Evolutionary conservation across 2,329 filamentous ascomycete species (phyloP).

Genomic region (Cladosporium phlei): DNA sequence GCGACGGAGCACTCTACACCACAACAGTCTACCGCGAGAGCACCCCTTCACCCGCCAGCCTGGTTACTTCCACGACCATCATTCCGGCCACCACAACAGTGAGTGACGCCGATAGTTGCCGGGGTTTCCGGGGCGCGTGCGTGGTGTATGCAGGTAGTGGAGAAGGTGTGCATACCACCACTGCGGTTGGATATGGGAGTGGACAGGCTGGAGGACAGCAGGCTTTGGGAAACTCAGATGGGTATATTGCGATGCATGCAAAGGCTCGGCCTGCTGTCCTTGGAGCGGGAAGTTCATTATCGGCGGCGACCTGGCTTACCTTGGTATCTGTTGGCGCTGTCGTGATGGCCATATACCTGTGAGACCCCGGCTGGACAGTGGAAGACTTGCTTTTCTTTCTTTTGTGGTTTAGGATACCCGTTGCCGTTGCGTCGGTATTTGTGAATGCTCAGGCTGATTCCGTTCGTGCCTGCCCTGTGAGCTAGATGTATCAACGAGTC

Average conservation of each 20-base stretch:
- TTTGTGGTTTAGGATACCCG: too few species aligned
- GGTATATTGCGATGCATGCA: conserved; percentile 1
- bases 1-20: not conserved
- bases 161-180: not conserved
- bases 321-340: not conserved
- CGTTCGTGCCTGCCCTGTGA: too few species aligned
- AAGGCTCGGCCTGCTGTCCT: not conserved
- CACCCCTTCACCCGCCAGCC: not conserved
- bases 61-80: conserved; percentile 4
- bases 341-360: too few species aligned
- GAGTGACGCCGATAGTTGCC: not conserved
- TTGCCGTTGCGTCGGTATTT: too few species aligned
- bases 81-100: not conserved
- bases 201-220: not conserved
- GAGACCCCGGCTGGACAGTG: too few species aligned
- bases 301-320: not conserved
- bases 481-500: too few species aligned
- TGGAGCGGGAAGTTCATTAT: not conserved
- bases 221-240: conserved; percentile 1
- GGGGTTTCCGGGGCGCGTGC: not conserved
- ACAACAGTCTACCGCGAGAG: not conserved
- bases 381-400: too few species aligned
- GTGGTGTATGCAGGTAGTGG: conserved; percentile 1
- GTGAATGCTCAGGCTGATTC: too few species aligned
- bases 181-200: not conserved